A percentile compares a stretch with the other conserved stretches of the same genome.
Conservation (phyloP, 164 flowering plant genomes). For the Platanus orientalis region DNA sequence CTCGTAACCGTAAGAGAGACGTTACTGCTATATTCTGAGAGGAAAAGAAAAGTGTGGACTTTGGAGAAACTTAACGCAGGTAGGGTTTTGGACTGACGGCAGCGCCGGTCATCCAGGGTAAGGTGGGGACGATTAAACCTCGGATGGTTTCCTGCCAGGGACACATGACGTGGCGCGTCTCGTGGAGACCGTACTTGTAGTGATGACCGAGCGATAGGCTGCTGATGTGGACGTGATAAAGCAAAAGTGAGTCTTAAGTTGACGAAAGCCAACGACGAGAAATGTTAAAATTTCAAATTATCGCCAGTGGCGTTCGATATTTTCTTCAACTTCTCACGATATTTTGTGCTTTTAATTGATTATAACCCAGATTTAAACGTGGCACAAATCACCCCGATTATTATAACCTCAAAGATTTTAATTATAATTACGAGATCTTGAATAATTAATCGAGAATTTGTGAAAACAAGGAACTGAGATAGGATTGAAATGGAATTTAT, state of each 20-base stretch:
- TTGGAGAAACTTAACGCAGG: too few relatives aligned
- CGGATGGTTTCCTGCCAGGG: slow-evolving; percentile 17
- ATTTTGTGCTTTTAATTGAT: too few relatives aligned
- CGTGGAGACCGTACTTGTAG: slow-evolving; percentile 4
- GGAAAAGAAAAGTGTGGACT: too few relatives aligned
- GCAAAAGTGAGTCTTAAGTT: background rate
- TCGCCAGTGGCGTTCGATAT: background rate
- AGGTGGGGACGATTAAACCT: slow-evolving; percentile 26
- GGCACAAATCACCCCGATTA: too few relatives aligned
- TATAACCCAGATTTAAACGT: too few relatives aligned
- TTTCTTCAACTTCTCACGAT: background rate
- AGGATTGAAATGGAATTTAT: background rate
- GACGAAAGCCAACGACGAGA: background rate
- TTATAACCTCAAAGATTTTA: too few relatives aligned
- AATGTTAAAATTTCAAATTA: background rate
- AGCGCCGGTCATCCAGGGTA: too few relatives aligned
- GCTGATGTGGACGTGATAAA: slow-evolving; percentile 20
- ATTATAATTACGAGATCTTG: too few relatives aligned
- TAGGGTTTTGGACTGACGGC: background rate
- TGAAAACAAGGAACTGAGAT: background rate
- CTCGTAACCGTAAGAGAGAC: too few relatives aligned
- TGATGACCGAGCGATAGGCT: slow-evolving; percentile 21
- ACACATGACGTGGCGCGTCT: slow-evolving; percentile 25
- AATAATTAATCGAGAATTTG: background rate
- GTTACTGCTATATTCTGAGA: too few relatives aligned